Percentiles rank a stretch among this genome's conserved stretches.
These are phyloP conservation scores for Ophiostoma sp. DNA, from an alignment of 2,329 filamentous ascomycete species.

Conservation along the genomic window DNA sequence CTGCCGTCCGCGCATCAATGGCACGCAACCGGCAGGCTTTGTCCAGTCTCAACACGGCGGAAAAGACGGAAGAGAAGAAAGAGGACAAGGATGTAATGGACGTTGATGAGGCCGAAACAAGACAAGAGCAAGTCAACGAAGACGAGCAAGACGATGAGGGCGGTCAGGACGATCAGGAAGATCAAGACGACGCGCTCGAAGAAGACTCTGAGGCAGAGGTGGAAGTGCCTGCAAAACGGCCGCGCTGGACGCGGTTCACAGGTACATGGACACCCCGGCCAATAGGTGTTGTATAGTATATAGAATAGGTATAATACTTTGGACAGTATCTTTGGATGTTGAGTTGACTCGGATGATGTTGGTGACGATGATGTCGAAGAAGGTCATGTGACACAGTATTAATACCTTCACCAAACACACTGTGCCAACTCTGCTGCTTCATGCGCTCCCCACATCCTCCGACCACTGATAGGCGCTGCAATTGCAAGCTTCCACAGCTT, in stretches of 20 bases:
- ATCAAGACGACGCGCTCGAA: slow-evolving; percentile 8
- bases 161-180: slow-evolving; percentile 18
- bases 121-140: neutral
- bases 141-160: slow-evolving; percentile 22
- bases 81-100: slow-evolving; percentile 12
- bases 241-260: slow-evolving; percentile 46
- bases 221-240: slow-evolving; percentile 30
- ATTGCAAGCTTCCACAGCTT: slow-evolving; percentile 7
- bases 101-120: slow-evolving; percentile 11
- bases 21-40: slow-evolving; percentile 19
- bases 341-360: too few species aligned
- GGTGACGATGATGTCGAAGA: neutral
- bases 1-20: slow-evolving; percentile 20
- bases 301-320: neutral
- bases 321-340: neutral
- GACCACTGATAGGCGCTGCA: slow-evolving; percentile 8
- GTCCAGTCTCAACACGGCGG: neutral
- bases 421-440: neutral
- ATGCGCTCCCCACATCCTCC: neutral
- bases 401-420: neutral
- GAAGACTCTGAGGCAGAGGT: slow-evolving; percentile 16
- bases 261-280: slow-evolving; percentile 54
- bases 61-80: neutral
- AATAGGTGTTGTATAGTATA: slow-evolving; percentile 42
- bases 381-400: neutral